phyloP scores from a whole-genome alignment of 2,329 filamentous ascomycete species.

The Penicillium griseofulvum region DNA sequence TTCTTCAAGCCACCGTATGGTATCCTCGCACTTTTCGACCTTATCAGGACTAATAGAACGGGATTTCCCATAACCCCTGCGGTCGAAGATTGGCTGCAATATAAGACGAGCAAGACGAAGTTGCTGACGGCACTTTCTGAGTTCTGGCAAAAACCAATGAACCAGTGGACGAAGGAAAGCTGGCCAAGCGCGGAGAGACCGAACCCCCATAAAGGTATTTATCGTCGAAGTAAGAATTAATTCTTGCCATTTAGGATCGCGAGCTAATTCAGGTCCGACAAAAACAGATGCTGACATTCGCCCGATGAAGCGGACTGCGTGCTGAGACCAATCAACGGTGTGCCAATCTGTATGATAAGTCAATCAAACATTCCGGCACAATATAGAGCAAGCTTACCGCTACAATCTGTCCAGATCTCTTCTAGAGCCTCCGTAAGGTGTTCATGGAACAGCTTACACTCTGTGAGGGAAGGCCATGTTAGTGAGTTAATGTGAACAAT shows the following conservation, averaged over 20 bases:
- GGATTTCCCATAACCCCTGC: background rate
- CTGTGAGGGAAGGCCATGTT: background rate
- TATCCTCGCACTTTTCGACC: slow-evolving; percentile 5
- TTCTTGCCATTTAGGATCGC: background rate
- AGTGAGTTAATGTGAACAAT: background rate
- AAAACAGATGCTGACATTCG: background rate
- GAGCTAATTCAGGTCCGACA: background rate
- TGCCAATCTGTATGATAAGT: background rate
- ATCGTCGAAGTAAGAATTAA: background rate
- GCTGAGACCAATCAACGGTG: background rate
- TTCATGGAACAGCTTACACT: background rate
- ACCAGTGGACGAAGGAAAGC: background rate
- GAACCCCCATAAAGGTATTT: background rate
- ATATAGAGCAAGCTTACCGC: background rate
- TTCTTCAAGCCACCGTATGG: slow-evolving; percentile 18
- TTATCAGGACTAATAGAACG: background rate
- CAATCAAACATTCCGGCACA: background rate
- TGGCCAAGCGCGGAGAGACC: background rate
- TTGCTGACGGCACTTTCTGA: background rate
- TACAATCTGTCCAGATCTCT: background rate
- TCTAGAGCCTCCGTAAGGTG: background rate
- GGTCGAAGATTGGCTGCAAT: background rate
- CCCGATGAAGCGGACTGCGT: background rate
- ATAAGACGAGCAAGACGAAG: background rate
- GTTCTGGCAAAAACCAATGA: background rate